These are phyloP conservation scores for Phytophthora pinifolia DNA, from an alignment of 352 stramenopile species.

Conservation along the genomic window DNA sequence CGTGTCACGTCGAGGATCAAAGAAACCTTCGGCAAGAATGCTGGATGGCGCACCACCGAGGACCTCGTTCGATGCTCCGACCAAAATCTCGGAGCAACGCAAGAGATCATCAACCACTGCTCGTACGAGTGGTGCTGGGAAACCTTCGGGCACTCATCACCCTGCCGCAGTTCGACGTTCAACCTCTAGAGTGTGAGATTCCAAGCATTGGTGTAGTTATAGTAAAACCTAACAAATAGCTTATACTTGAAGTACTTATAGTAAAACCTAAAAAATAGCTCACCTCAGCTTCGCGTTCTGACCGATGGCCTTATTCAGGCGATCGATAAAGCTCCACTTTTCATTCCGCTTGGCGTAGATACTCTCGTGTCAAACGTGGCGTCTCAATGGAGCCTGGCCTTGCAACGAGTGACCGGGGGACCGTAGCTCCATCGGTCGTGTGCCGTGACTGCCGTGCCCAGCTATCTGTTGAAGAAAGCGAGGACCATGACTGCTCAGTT, in stretches of 20 bases:
- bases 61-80: constrained; percentile 14
- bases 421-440: constrained; percentile 35
- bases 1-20: background rate
- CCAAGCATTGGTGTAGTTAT: background rate
- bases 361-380: background rate
- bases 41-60: background rate
- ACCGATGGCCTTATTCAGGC: too few relatives aligned
- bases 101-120: constrained; percentile 7
- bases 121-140: constrained; percentile 7
- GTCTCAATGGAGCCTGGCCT: constrained; percentile 52
- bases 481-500: constrained; percentile 59
- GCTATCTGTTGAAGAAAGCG: constrained; percentile 59
- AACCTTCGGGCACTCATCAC: background rate
- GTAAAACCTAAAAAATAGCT: constrained; percentile 12
- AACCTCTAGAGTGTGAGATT: constrained; percentile 11
- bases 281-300: constrained; percentile 1
- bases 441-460: constrained; percentile 56
- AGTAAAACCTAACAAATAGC: constrained; percentile 13
- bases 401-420: constrained; percentile 41
- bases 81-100: constrained; percentile 21
- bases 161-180: background rate
- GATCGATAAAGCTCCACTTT: too few relatives aligned
- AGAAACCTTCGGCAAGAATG: constrained; percentile 5
- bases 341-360: background rate
- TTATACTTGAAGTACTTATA: constrained; percentile 1